Evolutionary conservation across 148 eudicot species (phyloP).

Genomic region (Fagopyrum esculentum): DNA sequence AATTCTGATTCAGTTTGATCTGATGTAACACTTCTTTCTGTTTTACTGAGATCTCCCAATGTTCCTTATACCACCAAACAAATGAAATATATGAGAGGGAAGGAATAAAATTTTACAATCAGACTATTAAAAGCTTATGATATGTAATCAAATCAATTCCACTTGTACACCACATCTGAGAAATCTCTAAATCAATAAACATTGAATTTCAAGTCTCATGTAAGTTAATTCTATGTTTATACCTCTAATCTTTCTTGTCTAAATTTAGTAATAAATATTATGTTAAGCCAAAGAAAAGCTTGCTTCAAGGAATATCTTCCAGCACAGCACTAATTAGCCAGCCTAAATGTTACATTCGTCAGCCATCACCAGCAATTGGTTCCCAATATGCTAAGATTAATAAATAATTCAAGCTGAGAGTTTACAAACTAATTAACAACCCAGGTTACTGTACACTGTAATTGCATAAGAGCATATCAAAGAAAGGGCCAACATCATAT

Average conservation of each 20-base stretch:
- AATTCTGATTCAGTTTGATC: slow-evolving; percentile 10
- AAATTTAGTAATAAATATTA: not conserved
- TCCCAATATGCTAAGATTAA: not conserved
- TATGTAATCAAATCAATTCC: not conserved
- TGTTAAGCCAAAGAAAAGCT: not conserved
- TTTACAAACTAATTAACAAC: not conserved
- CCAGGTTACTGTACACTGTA: not conserved
- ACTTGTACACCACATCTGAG: not conserved
- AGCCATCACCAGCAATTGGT: not conserved
- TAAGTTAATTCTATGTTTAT: not conserved
- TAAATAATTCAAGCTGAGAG: not conserved
- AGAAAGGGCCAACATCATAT: not conserved
- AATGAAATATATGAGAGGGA: not conserved
- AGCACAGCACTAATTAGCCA: not conserved
- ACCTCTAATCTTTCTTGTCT: not conserved
- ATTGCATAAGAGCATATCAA: not conserved
- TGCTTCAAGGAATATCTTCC: not conserved
- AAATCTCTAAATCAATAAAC: not conserved
- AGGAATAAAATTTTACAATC: not conserved
- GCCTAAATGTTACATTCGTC: not conserved
- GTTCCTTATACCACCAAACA: slow-evolving; percentile 5
- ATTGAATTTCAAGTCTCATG: not conserved
- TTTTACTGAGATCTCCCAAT: slow-evolving; percentile 10
- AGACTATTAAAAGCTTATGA: not conserved
- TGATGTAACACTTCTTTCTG: slow-evolving; percentile 7